phyloP scores from a whole-genome alignment of 768 basidiomycete species.

The Galerina sulciceps region DNA sequence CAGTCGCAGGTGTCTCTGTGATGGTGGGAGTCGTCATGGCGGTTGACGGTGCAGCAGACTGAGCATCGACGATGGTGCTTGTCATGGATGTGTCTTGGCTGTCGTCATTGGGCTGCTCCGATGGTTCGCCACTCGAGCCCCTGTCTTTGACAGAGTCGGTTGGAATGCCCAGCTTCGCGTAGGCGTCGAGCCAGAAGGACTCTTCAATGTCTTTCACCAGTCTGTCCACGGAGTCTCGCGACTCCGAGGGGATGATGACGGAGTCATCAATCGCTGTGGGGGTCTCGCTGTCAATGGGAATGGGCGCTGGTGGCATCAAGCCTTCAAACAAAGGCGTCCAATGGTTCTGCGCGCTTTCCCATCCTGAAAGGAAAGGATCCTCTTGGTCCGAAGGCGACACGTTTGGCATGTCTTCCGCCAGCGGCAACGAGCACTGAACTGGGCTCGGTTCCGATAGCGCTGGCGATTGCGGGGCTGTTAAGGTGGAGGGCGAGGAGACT shows the following conservation, averaged over 20 bases:
- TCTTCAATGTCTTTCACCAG: no score
- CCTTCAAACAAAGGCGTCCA: conserved; percentile 5
- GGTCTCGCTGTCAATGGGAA: neutral
- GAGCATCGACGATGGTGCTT: conserved; percentile 2
- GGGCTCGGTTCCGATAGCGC: neutral
- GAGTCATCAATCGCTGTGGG: neutral
- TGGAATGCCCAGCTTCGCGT: no score
- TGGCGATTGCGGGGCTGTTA: conserved; percentile 9
- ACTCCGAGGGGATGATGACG: neutral
- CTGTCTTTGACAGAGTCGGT: no score
- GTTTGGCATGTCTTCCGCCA: neutral
- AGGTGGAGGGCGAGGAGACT: conserved; percentile 15
- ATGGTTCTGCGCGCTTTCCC: neutral
- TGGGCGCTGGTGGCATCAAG: conserved; percentile 7
- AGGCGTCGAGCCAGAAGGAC: no score
- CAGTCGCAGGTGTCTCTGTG: neutral
- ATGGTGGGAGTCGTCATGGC: neutral
- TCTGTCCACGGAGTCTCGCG: no score
- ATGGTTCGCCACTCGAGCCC: no score
- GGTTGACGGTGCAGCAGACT: neutral
- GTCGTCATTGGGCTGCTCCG: neutral
- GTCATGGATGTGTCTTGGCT: conserved; percentile 8
- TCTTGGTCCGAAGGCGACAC: neutral
- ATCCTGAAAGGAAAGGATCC: neutral
- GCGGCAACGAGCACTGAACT: conserved; percentile 2